phyloP scores from a whole-genome alignment of 2,329 filamentous ascomycete genomes.

The Aureobasidium namibiae region DNA sequence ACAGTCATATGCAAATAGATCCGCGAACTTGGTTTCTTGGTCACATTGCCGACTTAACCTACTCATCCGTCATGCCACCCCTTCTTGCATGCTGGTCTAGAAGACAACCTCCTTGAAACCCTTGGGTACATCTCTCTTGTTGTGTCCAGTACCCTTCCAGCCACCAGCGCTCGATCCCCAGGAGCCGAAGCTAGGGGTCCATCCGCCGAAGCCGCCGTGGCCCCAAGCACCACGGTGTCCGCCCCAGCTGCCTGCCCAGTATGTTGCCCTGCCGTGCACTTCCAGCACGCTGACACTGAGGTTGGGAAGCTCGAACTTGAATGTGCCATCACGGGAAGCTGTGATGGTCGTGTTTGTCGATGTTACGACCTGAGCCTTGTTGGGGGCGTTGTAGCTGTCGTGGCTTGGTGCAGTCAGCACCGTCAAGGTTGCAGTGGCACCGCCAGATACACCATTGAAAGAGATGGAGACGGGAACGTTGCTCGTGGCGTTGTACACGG shows the following conservation, averaged over 20 bases:
- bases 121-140: not conserved
- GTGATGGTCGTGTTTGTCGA: constrained; percentile 31
- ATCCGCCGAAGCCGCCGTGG: not conserved
- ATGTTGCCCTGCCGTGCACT: constrained; percentile 14
- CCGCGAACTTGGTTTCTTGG: not conserved
- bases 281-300: constrained; percentile 51
- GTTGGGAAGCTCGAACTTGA: constrained; percentile 46
- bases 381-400: constrained; percentile 26
- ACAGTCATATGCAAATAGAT: not conserved
- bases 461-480: constrained; percentile 27
- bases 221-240: not conserved
- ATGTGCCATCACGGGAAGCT: constrained; percentile 40
- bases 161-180: not conserved
- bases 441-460: constrained; percentile 26
- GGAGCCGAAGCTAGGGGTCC: not conserved
- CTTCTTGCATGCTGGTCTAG: not conserved
- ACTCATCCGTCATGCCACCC: not conserved
- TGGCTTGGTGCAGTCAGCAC: constrained; percentile 29
- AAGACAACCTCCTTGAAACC: constrained; percentile 12
- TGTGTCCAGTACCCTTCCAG: constrained; percentile 1
- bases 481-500: constrained; percentile 38
- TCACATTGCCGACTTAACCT: not conserved
- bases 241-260: constrained; percentile 6
- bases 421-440: constrained; percentile 30
- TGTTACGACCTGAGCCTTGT: constrained; percentile 38